Percentiles rank a stretch among this genome's conserved stretches.
Conservation (phyloP, 352 stramenopile genomes). For the Pilasporangium apinafurcum region DNA sequence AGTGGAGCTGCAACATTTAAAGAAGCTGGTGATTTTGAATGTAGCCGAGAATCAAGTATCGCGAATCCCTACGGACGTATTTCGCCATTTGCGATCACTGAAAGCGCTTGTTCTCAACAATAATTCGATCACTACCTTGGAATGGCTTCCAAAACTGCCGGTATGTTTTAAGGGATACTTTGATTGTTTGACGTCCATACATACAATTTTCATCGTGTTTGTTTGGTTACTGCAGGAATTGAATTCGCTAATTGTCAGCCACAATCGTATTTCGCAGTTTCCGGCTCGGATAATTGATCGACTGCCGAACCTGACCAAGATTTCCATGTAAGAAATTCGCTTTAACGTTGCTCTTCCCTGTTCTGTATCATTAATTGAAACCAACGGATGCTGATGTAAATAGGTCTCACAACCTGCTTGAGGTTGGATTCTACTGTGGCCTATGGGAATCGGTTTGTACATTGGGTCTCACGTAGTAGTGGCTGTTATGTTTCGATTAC, state of each 20-base stretch:
- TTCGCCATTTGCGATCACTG: constrained; percentile 59
- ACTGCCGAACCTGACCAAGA: constrained; percentile 72
- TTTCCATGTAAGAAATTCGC: constrained; percentile 57
- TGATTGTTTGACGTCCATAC: neutral
- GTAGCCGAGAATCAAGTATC: constrained; percentile 67
- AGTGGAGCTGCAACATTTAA: constrained; percentile 60
- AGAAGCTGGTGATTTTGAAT: constrained; percentile 81
- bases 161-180: constrained; percentile 6
- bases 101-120: constrained; percentile 84
- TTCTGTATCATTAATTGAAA: neutral
- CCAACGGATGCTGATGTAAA: constrained; percentile 5
- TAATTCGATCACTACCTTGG: constrained; percentile 75
- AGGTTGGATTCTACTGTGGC: constrained; percentile 7
- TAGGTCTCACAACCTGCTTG: constrained; percentile 74
- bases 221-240: constrained; percentile 45
- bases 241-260: constrained; percentile 82
- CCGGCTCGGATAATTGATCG: constrained; percentile 50
- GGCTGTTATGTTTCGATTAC: neutral
- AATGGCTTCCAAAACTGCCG: constrained; percentile 73
- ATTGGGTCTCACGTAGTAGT: neutral
- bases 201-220: no score
- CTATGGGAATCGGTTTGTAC: neutral
- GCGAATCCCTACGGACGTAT: constrained; percentile 59
- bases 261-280: constrained; percentile 75
- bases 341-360: neutral